Base-by-base conservation (phyloP, 192 early-diverging fungal genomes). In the Funneliformis mosseae region DNA sequence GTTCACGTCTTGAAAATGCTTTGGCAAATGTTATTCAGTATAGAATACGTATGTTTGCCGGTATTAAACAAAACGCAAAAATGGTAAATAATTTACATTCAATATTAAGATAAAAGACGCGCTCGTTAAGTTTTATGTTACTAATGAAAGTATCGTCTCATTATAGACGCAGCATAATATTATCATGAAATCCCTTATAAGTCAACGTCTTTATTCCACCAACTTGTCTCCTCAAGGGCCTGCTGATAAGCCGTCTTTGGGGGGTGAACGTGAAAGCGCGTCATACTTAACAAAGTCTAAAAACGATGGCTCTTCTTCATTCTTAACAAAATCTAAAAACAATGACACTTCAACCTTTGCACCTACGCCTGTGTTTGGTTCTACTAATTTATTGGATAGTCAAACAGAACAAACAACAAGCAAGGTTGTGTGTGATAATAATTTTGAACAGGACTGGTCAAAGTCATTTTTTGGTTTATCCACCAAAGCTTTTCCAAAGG, bases 381-480 rank as follows among this genome's bases (percentile, higher is more conserved):
- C 50, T 21, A 55, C 3, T 16, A 16, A 55, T 55, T 55, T 10
- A 45, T 45, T 55, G 50, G 50, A 55, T 16, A 55, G 16, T 55
- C 50, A 18, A 18, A 18, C 12, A 55, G 16, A 18, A 5, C 50
- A 55, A 55, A 18, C 18, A 7, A 45, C 6, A 45, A 45, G 8
- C 9, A 45, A 45, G 33, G 33, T 33, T 55, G 1, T 5, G 18
- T 0, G 16, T 55, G 50, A 55, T 55, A 55, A 55, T 55, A 18
- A 55, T 21, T 21, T 21, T 55, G 50, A 21, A 21, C 50, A 86
- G 45, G 84, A 90, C 42, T 94, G 93, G 93, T 92, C 92, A 8
- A 88, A 84, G 9, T 93, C 93, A 0, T 96, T 93, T 82, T 82
- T 86, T 66, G 96, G 96, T 67, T 89, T 96, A 80, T 88, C 92